phyloP scores from a whole-genome alignment of 805 yeast species.

The Saccharomycopsis lassenensis region DNA sequence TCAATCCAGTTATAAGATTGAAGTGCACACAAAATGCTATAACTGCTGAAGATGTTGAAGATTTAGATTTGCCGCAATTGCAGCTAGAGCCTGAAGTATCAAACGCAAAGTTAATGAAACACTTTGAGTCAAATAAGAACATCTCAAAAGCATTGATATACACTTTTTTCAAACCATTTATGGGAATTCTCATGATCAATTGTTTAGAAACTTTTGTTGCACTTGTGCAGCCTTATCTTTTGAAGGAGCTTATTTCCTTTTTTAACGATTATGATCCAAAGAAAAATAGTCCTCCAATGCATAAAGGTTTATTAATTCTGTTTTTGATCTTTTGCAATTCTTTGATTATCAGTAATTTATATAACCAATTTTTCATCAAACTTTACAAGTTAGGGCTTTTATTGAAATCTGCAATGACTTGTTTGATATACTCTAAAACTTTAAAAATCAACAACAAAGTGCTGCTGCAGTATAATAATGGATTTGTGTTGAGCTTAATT shows the following conservation, averaged over 20 bases:
- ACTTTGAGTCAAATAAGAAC: constrained; percentile 25
- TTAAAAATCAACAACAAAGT: constrained; percentile 55
- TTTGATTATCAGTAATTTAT: constrained; percentile 45
- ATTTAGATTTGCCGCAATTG: constrained; percentile 29
- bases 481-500: constrained; percentile 70
- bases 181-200: constrained; percentile 28
- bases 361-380: constrained; percentile 57
- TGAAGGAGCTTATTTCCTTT: constrained; percentile 36
- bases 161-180: constrained; percentile 29
- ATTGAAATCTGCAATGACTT: constrained; percentile 51
- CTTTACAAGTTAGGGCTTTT: constrained; percentile 54
- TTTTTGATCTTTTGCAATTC: constrained; percentile 37
- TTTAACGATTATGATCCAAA: constrained; percentile 26
- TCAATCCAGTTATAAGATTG: constrained; percentile 32
- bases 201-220: constrained; percentile 29
- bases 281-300: constrained; percentile 29
- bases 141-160: constrained; percentile 24
- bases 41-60: constrained; percentile 29
- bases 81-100: constrained; percentile 24
- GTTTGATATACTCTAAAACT: constrained; percentile 62
- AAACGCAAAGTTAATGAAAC: constrained; percentile 20
- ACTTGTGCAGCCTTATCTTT: constrained; percentile 44
- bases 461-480: constrained; percentile 49
- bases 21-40: constrained; percentile 31
- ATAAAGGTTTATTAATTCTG: constrained; percentile 55